Base-by-base conservation (phyloP, 148 eudicot species). In the Polygonum maritimum region DNA sequence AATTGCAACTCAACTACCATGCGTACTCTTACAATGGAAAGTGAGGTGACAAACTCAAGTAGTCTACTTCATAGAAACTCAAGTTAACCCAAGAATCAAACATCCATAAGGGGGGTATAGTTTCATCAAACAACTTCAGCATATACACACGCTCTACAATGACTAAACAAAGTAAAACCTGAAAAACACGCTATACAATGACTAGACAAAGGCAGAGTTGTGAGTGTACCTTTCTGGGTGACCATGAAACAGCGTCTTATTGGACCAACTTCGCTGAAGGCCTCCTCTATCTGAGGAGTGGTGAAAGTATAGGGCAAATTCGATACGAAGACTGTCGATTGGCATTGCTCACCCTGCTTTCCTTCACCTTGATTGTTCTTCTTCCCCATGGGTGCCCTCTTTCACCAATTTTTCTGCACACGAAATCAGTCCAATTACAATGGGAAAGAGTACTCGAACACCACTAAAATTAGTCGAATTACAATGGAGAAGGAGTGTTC, bases 251-350 rank as follows among this genome's bases (percentile, higher is more conserved):
- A 92, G 70, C 97, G 87, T 48, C 96, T 80, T 14, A 90, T 86
- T 0, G 98, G 98, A 44, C 96, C 98, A 47, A 95, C 90, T 77
- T 95, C 98, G 71, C 94, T 95, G 79, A 95, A 95, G 12, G 89
- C 69, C 60, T 95, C 96, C 80, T 92, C 97, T 7, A 92, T 84
- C 85, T 89, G 96, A 44, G 94, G 33, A 36, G 80, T 87, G 21
- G 97, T 83, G 82, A 90, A 90, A 15, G 96, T 80, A 70, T 79
- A 94, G 3, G 98, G 93, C 47, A 94, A 79, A 47, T 89, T 88
- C 19, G 90, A 78, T 70, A 93, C 86, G 71, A 93, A 93, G 0
- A 94, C 86, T 5, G 97, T 88, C 26, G 97, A 86, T 15, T 90
- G 86, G 40, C 89, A 85, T 77, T 90, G 87, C 49, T 89, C 88